These are phyloP conservation scores for Tuber indicum DNA, from an alignment of 495 filamentous ascomycete genomes.

Conservation along the genomic window DNA sequence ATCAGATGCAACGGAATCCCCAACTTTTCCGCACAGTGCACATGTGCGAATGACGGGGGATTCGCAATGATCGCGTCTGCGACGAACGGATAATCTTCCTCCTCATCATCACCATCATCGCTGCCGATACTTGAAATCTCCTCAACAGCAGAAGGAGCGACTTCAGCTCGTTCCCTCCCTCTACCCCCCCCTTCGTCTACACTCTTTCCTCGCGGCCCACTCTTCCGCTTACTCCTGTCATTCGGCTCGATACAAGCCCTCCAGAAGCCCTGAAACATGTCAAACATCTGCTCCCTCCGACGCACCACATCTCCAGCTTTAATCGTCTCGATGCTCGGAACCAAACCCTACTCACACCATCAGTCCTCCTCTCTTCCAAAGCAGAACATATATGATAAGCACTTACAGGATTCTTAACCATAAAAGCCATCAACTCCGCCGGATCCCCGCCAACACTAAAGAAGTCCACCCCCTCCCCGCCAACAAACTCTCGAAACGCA, in stretches of 20 bases:
- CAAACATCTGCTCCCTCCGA: conserved; percentile 55
- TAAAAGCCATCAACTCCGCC: conserved; percentile 69
- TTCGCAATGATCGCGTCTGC: conserved; percentile 69
- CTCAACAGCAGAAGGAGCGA: background rate
- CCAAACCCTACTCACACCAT: conserved; percentile 48
- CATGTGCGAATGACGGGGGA: conserved; percentile 60
- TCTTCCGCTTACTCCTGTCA: conserved; percentile 40
- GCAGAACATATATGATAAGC: too few species aligned
- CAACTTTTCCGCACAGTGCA: conserved; percentile 60
- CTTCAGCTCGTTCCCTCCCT: background rate
- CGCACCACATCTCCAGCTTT: conserved; percentile 59
- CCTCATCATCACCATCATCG: conserved; percentile 6
- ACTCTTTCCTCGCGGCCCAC: conserved; percentile 16
- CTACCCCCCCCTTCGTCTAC: background rate
- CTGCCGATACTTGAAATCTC: background rate
- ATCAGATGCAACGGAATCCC: conserved; percentile 62
- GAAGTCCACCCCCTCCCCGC: conserved; percentile 50
- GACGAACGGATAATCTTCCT: conserved; percentile 49
- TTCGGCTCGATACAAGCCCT: conserved; percentile 54
- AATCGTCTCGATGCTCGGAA: conserved; percentile 58
- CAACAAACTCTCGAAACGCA: conserved; percentile 60
- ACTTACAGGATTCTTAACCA: conserved; percentile 64
- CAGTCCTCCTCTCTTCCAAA: conserved; percentile 6
- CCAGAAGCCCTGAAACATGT: conserved; percentile 60
- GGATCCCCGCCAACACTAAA: conserved; percentile 68